A percentile compares a stretch with the other conserved stretches of the same genome.
These are phyloP conservation scores for Petunia secreta DNA, from an alignment of 257 asterid genomes.

Conservation along the genomic window DNA sequence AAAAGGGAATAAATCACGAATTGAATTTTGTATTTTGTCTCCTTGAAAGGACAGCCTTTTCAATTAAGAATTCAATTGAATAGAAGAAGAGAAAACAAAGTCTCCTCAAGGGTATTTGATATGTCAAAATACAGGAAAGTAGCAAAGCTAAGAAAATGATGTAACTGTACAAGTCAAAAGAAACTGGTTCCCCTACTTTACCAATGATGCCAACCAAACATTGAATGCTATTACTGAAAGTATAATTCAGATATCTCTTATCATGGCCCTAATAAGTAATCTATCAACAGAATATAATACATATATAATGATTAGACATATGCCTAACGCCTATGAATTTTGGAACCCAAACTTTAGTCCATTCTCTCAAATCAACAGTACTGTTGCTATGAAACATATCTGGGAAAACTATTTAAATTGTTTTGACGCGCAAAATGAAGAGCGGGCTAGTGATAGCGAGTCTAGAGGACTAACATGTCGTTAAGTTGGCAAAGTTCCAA, in stretches of 20 bases:
- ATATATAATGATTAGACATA: slow-evolving; percentile 21
- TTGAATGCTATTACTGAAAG: neutral
- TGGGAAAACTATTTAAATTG: neutral
- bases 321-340: slow-evolving; percentile 2
- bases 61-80: neutral
- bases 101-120: neutral
- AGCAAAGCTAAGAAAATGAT: slow-evolving; percentile 17
- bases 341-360: neutral
- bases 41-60: neutral
- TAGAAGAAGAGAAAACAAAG: neutral
- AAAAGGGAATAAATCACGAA: too few species aligned
- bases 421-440: neutral
- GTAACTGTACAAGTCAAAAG: neutral
- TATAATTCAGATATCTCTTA: neutral
- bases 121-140: neutral
- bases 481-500: neutral
- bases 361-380: slow-evolving; percentile 22
- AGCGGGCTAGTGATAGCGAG: too few species aligned
- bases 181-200: neutral
- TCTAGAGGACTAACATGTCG: neutral
- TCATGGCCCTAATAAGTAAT: neutral
- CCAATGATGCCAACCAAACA: slow-evolving; percentile 9
- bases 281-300: neutral
- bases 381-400: neutral
- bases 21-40: neutral